Conservation (phyloP, 2,329 filamentous ascomycete genomes). For the Westerdykella aurantiaca region DNA sequence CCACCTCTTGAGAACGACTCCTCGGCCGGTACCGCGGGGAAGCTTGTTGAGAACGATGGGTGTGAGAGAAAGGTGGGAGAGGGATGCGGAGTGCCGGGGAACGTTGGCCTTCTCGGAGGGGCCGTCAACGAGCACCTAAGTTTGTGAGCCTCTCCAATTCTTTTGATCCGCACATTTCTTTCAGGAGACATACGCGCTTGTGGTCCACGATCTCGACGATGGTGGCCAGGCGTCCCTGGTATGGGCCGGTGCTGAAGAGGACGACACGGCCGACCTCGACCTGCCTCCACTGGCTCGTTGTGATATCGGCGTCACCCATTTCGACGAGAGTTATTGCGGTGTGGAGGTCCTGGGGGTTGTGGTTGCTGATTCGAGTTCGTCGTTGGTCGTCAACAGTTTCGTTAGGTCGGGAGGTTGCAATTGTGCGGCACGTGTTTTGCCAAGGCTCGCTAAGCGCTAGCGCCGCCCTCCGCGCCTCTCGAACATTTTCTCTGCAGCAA, state of each 20-base stretch:
- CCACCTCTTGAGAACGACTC: conserved; percentile 81
- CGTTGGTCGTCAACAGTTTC: conserved; percentile 31
- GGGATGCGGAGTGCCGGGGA: conserved; percentile 77
- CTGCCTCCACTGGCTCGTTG: conserved; percentile 63
- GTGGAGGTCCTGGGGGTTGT: conserved; percentile 17
- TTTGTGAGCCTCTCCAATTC: conserved; percentile 26
- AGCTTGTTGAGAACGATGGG: conserved; percentile 81
- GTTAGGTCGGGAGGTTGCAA: neutral
- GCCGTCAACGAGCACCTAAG: conserved; percentile 91
- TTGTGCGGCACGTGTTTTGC: conserved; percentile 2
- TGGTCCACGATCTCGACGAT: conserved; percentile 99
- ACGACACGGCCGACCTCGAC: conserved; percentile 98
- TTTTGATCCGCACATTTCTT: conserved; percentile 4
- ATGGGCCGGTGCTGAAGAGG: conserved; percentile 78
- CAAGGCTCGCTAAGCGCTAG: conserved; percentile 2
- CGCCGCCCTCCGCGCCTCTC: conserved; percentile 6
- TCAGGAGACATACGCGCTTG: conserved; percentile 82
- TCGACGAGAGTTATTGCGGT: conserved; percentile 35
- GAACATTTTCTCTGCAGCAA: conserved; percentile 1
- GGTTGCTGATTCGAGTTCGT: conserved; percentile 6
- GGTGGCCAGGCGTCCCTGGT: conserved; percentile 77
- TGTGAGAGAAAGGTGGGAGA: conserved; percentile 82
- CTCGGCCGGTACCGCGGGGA: conserved; percentile 76
- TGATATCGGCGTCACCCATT: conserved; percentile 46
- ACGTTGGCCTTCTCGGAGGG: conserved; percentile 75